Conservation (phyloP, 805 yeast genomes). For the Ogataea minuta region DNA sequence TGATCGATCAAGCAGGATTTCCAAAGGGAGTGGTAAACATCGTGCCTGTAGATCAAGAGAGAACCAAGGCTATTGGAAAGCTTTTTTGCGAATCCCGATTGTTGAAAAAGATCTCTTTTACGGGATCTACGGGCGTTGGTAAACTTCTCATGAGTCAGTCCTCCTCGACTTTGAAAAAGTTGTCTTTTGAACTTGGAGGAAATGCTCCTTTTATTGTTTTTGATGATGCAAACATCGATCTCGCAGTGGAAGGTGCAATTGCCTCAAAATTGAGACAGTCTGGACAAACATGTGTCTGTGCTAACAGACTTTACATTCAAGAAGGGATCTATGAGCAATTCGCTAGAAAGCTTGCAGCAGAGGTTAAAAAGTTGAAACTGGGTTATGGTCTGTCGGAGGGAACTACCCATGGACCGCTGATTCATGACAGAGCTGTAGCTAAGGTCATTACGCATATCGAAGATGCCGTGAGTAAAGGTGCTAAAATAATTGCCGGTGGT, state of each 20-base stretch:
- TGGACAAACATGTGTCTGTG: constrained; percentile 83
- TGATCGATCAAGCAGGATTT: constrained; percentile 65
- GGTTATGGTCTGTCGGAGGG: constrained; percentile 61
- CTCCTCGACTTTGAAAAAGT: constrained; percentile 61
- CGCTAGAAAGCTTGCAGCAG: constrained; percentile 44
- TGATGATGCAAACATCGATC: constrained; percentile 66
- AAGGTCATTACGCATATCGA: constrained; percentile 62
- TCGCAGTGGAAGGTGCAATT: constrained; percentile 65
- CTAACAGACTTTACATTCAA: constrained; percentile 70
- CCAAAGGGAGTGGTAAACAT: constrained; percentile 70
- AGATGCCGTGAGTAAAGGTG: constrained; percentile 68
- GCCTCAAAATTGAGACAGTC: constrained; percentile 70
- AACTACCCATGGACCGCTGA: constrained; percentile 77
- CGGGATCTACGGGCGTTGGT: constrained; percentile 78
- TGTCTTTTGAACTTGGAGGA: constrained; percentile 76
- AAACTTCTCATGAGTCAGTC: constrained; percentile 63
- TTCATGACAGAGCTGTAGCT: constrained; percentile 57
- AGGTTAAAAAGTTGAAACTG: constrained; percentile 44
- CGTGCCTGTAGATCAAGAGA: constrained; percentile 45
- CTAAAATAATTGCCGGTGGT: constrained; percentile 64
- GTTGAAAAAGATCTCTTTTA: constrained; percentile 69
- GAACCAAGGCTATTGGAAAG: constrained; percentile 50
- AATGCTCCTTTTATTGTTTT: constrained; percentile 78
- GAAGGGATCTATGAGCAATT: constrained; percentile 63
- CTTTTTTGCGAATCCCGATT: constrained; percentile 53